These are phyloP conservation scores for Fusarium chlamydosporum DNA, from an alignment of 2,329 filamentous ascomycete genomes.

Conservation along the genomic window DNA sequence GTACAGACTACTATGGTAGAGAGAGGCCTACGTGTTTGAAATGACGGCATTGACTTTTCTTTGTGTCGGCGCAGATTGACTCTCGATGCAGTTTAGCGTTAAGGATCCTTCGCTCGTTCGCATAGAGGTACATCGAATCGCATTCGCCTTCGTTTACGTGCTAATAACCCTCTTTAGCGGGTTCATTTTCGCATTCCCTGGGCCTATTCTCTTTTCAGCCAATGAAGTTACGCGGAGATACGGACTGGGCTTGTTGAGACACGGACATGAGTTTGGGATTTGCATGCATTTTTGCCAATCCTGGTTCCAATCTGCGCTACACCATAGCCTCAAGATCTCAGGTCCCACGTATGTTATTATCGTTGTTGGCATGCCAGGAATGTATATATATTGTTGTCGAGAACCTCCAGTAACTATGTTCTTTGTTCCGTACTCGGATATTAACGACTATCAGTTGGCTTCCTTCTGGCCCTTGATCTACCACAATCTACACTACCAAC, in stretches of 20 bases:
- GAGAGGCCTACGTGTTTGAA: neutral
- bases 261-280: neutral
- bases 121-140: neutral
- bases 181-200: neutral
- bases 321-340: neutral
- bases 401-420: rapidly evolving
- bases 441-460: neutral
- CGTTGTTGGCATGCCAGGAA: neutral
- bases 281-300: neutral
- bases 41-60: conserved; percentile 38
- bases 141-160: neutral
- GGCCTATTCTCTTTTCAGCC: neutral
- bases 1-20: too few relatives aligned
- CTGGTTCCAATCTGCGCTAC: neutral
- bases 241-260: conserved; percentile 1
- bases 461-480: neutral
- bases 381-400: neutral
- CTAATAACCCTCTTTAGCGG: neutral
- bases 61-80: conserved; percentile 25
- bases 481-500: neutral
- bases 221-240: neutral
- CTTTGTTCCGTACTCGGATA: neutral
- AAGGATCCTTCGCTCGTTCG: neutral
- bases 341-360: neutral
- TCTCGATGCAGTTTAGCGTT: conserved; percentile 27